Evolutionary conservation across 1,139 yeast genomes (phyloP).

Genomic region (Candida sanyaensis): DNA sequence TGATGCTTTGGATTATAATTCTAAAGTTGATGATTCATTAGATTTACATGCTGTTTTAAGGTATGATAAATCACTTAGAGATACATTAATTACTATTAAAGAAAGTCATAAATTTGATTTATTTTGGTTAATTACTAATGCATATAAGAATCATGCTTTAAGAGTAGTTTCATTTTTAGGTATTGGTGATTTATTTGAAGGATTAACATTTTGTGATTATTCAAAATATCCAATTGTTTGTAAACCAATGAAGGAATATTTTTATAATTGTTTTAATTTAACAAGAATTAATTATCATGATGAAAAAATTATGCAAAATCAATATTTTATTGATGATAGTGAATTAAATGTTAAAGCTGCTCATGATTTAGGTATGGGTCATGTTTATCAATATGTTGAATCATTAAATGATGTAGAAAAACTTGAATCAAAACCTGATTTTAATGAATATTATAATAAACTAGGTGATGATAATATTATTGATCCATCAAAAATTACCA

Average conservation of each 20-base stretch:
- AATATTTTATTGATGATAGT: conserved; percentile 82
- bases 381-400: conserved; percentile 62
- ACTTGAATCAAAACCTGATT: conserved; percentile 31
- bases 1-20: conserved; percentile 86
- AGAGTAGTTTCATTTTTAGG: conserved; percentile 79
- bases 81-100: conserved; percentile 49
- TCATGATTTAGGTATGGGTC: conserved; percentile 49
- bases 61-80: conserved; percentile 58
- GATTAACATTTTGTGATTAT: conserved; percentile 91
- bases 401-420: conserved; percentile 41
- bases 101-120: conserved; percentile 34
- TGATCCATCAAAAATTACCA: neutral
- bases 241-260: conserved; percentile 73
- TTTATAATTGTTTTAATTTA: conserved; percentile 55
- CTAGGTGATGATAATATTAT: neutral
- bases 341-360: conserved; percentile 65
- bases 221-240: conserved; percentile 66
- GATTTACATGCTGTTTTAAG: conserved; percentile 75
- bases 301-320: conserved; percentile 30
- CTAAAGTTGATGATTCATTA: conserved; percentile 86
- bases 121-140: conserved; percentile 90
- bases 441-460: conserved; percentile 34
- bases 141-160: conserved; percentile 85
- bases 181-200: conserved; percentile 88
- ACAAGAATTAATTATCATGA: conserved; percentile 59